phyloP scores from a whole-genome alignment of 305 asterid species.

The Ilex paraguariensis region DNA sequence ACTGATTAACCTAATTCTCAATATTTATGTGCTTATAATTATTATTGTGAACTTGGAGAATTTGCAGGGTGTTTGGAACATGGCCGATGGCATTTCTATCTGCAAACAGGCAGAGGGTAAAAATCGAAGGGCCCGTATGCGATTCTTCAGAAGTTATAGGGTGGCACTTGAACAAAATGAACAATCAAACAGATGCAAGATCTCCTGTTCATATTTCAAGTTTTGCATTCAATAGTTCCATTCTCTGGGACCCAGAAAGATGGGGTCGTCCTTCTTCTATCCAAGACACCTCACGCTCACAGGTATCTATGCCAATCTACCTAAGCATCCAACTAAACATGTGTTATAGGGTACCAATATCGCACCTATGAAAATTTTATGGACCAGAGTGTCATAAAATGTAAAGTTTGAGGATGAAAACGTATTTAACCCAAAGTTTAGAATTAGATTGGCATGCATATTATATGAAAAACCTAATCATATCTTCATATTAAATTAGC shows the following conservation, averaged over 20 bases:
- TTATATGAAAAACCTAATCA: no score
- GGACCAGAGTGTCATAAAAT: no score
- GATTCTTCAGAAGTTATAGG: constrained; percentile 69
- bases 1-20: no score
- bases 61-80: constrained; percentile 71
- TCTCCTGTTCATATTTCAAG: constrained; percentile 67
- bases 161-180: constrained; percentile 75
- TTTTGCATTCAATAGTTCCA: constrained; percentile 86
- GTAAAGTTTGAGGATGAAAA: no score
- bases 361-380: no score
- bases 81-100: constrained; percentile 73
- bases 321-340: no score
- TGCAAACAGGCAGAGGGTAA: constrained; percentile 53
- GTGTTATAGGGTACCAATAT: no score
- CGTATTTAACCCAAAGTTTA: no score
- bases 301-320: constrained; percentile 28
- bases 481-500: no score
- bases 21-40: no score
- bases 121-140: constrained; percentile 73
- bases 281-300: constrained; percentile 49
- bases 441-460: no score
- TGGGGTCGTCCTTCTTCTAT: constrained; percentile 85
- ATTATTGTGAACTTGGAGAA: neutral
- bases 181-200: constrained; percentile 36
- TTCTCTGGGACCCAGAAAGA: constrained; percentile 95